Evolutionary conservation across 1,139 yeast species (phyloP).

Genomic region (Zygosaccharomyces pseudobailii): DNA sequence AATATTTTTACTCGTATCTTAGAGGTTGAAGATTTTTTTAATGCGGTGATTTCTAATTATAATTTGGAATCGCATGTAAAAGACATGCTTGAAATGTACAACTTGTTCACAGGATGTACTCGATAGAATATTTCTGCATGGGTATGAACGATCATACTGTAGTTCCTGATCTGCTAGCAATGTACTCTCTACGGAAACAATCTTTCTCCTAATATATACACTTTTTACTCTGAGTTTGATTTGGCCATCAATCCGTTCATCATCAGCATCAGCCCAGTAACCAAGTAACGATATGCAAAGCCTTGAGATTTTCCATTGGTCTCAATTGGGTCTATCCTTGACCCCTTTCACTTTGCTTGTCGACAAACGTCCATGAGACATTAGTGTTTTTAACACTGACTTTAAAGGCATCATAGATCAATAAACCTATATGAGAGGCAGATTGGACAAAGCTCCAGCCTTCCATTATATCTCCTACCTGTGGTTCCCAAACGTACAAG

Average conservation of each 20-base stretch:
- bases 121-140: too few species aligned
- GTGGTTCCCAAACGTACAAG: constrained; percentile 83
- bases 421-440: constrained; percentile 88
- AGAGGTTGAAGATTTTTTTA: too few species aligned
- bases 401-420: constrained; percentile 89
- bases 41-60: too few species aligned
- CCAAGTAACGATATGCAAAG: constrained; percentile 52
- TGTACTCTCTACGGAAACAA: constrained; percentile 83
- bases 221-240: constrained; percentile 67
- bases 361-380: constrained; percentile 89
- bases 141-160: constrained; percentile 18
- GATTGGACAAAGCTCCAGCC: constrained; percentile 90
- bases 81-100: too few species aligned
- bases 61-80: too few species aligned
- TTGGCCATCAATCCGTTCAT: constrained; percentile 73
- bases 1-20: too few species aligned
- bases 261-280: constrained; percentile 77
- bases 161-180: constrained; percentile 38
- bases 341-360: constrained; percentile 53
- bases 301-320: constrained; percentile 17
- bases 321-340: constrained; percentile 22
- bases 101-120: too few species aligned
- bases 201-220: constrained; percentile 72
- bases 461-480: constrained; percentile 74
- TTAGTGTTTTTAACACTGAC: constrained; percentile 83